Evolutionary conservation across 148 eudicot species (phyloP).

Genomic region (Nepenthes gracilis): DNA sequence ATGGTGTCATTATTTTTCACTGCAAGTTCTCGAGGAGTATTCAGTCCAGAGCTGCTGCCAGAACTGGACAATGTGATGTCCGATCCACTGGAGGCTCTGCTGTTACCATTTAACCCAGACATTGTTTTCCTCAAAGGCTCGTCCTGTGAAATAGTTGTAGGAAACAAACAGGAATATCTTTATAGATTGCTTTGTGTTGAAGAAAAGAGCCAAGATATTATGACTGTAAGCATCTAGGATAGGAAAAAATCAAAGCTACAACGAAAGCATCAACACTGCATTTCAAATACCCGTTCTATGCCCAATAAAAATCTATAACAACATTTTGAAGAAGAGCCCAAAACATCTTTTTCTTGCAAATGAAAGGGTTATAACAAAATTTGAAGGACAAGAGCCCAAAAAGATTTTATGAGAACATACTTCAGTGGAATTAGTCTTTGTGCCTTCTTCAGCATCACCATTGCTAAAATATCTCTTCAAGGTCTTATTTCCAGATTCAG

Average conservation of each 20-base stretch:
- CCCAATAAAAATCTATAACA: too few relatives aligned
- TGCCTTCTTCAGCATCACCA: conserved; percentile 40
- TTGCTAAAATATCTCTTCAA: conserved; percentile 51
- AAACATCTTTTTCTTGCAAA: too few relatives aligned
- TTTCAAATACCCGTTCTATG: too few relatives aligned
- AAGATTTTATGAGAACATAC: conserved; percentile 28
- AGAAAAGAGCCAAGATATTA: too few relatives aligned
- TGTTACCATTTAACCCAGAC: conserved; percentile 29
- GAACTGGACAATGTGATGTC: conserved; percentile 80
- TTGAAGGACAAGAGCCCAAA: too few relatives aligned
- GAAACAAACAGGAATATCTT: not conserved
- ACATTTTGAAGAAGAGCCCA: too few relatives aligned
- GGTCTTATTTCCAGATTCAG: conserved; percentile 32
- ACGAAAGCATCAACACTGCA: too few relatives aligned
- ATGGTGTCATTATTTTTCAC: conserved; percentile 15
- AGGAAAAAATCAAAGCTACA: too few relatives aligned
- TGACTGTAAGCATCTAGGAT: too few relatives aligned
- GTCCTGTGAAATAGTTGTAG: conserved; percentile 27
- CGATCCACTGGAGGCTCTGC: conserved; percentile 70
- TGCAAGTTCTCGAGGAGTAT: conserved; percentile 53
- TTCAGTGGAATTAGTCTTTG: conserved; percentile 30
- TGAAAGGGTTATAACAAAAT: too few relatives aligned
- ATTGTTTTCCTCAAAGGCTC: conserved; percentile 34
- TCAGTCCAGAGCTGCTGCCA: conserved; percentile 59
- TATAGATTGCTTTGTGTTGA: not conserved